A percentile compares a stretch with the other conserved stretches of the same genome.
phyloP scores from a whole-genome alignment of 768 basidiomycete species.

The Auriculariales sp. region DNA sequence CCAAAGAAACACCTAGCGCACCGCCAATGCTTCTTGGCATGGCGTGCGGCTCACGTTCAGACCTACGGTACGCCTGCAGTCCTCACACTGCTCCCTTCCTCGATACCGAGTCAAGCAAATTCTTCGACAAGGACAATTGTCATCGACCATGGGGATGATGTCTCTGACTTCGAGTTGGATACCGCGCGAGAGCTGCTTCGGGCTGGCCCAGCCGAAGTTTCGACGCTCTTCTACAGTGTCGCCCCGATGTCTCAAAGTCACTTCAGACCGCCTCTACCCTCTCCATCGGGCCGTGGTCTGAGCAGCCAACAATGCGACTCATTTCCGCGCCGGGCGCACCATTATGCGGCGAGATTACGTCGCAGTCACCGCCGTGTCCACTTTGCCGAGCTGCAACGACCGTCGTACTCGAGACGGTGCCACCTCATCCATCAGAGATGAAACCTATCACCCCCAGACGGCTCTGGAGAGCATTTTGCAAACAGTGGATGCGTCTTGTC shows the following conservation, averaged over 20 bases:
- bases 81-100: background rate
- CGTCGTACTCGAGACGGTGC: background rate
- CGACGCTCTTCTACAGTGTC: too few relatives aligned
- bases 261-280: too few relatives aligned
- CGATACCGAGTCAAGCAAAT: background rate
- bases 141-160: background rate
- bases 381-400: background rate
- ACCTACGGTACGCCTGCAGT: background rate
- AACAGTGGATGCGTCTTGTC: background rate
- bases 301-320: background rate
- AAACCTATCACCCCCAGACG: background rate
- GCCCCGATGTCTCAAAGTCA: too few relatives aligned
- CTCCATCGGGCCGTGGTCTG: too few relatives aligned
- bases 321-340: too few relatives aligned
- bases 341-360: too few relatives aligned
- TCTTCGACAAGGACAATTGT: too few relatives aligned
- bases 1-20: conserved; percentile 13
- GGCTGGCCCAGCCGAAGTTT: too few relatives aligned
- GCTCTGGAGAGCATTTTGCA: background rate
- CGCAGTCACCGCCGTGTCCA: background rate
- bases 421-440: background rate
- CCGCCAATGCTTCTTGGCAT: conserved; percentile 12
- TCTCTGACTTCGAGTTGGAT: too few relatives aligned
- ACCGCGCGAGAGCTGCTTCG: too few relatives aligned
- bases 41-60: conserved; percentile 10